Percentiles rank a stretch among this genome's conserved stretches.
phyloP scores from a whole-genome alignment of 148 eudicot genomes.

The Polygonum maritimum region DNA sequence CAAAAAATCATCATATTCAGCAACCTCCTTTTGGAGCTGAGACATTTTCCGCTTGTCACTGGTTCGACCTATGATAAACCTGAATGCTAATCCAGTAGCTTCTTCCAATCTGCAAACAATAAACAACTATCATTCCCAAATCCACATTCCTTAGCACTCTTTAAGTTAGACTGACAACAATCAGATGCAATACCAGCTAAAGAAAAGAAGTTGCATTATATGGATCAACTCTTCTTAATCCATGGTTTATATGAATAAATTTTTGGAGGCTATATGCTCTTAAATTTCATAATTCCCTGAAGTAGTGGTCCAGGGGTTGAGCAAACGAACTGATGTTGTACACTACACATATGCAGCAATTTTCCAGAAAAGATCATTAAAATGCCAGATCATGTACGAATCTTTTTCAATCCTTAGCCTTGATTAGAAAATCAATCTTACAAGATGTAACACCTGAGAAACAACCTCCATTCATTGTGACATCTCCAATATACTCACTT shows the following conservation, averaged over 20 bases:
- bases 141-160: background rate
- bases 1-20: conserved; percentile 70
- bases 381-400: background rate
- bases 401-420: background rate
- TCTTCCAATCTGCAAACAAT: conserved; percentile 69
- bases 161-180: background rate
- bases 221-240: background rate
- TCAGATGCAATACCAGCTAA: background rate
- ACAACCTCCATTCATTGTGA: background rate
- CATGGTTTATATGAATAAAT: background rate
- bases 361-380: background rate
- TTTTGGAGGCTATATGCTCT: background rate
- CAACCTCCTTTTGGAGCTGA: conserved; percentile 69
- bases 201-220: background rate
- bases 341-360: background rate
- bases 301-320: background rate
- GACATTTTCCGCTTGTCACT: conserved; percentile 65
- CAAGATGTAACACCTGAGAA: background rate
- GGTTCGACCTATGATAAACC: conserved; percentile 89
- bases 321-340: background rate
- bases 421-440: background rate
- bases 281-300: background rate
- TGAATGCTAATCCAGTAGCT: conserved; percentile 90
- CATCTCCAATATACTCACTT: background rate
- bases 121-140: background rate